These are phyloP conservation scores for Xylaria sp. DNA, from an alignment of 2,329 filamentous ascomycete genomes.

Conservation along the genomic window DNA sequence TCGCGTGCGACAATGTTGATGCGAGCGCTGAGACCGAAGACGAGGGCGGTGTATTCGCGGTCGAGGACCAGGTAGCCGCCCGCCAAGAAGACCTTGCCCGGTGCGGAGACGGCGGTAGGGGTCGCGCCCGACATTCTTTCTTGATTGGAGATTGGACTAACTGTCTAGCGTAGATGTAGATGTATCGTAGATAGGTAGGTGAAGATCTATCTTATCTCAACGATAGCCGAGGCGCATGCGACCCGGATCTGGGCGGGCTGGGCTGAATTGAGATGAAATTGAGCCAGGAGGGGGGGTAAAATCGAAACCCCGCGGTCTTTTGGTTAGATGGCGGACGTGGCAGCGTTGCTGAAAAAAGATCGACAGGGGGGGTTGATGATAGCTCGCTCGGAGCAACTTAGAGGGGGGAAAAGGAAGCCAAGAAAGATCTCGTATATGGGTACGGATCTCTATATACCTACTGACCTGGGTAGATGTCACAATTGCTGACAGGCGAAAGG, in stretches of 20 bases:
- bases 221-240: not conserved
- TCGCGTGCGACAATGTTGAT: conserved; percentile 68
- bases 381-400: not conserved
- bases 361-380: conserved; percentile 20
- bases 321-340: not conserved
- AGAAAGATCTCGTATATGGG: not conserved
- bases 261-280: not conserved
- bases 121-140: conserved; percentile 36
- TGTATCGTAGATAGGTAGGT: not conserved
- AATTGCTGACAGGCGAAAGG: not conserved
- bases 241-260: not conserved
- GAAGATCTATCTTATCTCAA: conserved; percentile 3
- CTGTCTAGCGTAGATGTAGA: too few relatives aligned
- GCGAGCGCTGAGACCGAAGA: conserved; percentile 70
- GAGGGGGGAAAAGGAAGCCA: not conserved
- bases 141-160: conserved; percentile 11
- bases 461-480: too few relatives aligned
- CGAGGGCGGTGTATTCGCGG: conserved; percentile 77
- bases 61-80: conserved; percentile 96
- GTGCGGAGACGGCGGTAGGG: conserved; percentile 76
- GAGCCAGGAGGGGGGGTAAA: not conserved
- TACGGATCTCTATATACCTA: conserved; percentile 4
- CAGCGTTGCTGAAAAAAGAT: conserved; percentile 14
- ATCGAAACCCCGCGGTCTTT: conserved; percentile 15
- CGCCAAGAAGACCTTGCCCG: conserved; percentile 93